A percentile compares a stretch with the other conserved stretches of the same genome.
Conservation (phyloP, 139 green algal species). For the Chlamydomonas schloesseri region DNA sequence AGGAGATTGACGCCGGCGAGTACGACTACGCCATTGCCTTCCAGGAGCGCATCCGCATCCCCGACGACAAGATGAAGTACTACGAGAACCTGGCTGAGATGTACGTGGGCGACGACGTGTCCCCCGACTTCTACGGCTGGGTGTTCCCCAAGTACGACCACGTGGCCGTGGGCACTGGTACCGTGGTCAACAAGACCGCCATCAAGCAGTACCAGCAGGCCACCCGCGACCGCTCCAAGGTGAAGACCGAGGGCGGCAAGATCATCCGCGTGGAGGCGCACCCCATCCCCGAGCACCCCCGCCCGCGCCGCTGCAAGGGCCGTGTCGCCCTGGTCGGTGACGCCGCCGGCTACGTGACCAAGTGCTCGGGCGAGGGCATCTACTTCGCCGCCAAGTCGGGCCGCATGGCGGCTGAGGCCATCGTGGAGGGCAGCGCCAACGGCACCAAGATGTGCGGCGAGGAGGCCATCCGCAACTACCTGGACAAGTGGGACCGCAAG, state of each 20-base stretch:
- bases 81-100: constrained; percentile 99
- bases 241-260: constrained; percentile 96
- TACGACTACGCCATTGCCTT: constrained; percentile 99
- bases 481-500: constrained; percentile 98
- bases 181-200: constrained; percentile 99
- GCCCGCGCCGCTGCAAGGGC: constrained; percentile 84
- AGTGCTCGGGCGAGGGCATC: constrained; percentile 98
- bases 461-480: constrained; percentile 91
- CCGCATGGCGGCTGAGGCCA: constrained; percentile 97
- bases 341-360: constrained; percentile 97
- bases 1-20: constrained; percentile 97
- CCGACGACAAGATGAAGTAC: constrained; percentile 99
- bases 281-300: constrained; percentile 98
- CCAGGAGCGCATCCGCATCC: constrained; percentile 97
- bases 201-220: constrained; percentile 99
- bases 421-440: constrained; percentile 79
- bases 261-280: constrained; percentile 99
- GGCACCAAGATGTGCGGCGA: constrained; percentile 93
- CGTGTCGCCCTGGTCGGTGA: constrained; percentile 95
- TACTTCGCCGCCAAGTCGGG: constrained; percentile 99
- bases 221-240: constrained; percentile 77
- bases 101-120: constrained; percentile 99
- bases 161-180: constrained; percentile 98
- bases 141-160: constrained; percentile 99
- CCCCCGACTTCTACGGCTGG: constrained; percentile 97